A percentile compares a stretch with the other conserved stretches of the same genome.
Conservation (phyloP, 192 early-diverging fungal species). For the Pecoramyces ruminantium region DNA sequence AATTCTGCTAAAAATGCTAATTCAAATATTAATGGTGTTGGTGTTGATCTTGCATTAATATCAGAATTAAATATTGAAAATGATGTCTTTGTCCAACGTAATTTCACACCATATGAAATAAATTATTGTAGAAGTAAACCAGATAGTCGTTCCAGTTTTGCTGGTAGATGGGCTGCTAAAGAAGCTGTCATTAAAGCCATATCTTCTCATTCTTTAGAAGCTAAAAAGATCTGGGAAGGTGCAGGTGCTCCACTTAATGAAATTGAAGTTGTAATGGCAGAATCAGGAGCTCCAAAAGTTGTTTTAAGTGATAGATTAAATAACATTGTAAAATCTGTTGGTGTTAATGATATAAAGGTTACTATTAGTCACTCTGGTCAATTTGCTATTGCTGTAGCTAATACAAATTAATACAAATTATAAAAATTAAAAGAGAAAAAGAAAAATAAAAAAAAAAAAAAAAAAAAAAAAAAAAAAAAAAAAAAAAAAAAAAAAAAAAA, state of each 20-base stretch:
- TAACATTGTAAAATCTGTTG: constrained; percentile 44
- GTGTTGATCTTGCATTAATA: constrained; percentile 79
- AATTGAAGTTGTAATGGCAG: constrained; percentile 59
- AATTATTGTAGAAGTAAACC: constrained; percentile 55
- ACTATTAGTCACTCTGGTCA: constrained; percentile 85
- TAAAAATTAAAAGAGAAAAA: too few species aligned
- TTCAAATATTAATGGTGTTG: constrained; percentile 27
- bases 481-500: too few species aligned
- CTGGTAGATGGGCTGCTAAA: constrained; percentile 91
- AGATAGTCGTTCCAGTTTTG: constrained; percentile 63
- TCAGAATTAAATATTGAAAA: constrained; percentile 67
- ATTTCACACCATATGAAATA: constrained; percentile 67
- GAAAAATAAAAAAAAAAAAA: too few species aligned
- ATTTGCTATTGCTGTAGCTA: constrained; percentile 78
- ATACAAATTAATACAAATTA: constrained; percentile 11
- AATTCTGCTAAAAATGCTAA: constrained; percentile 1
- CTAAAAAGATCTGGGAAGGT: constrained; percentile 46
- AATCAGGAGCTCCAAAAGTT: constrained; percentile 63
- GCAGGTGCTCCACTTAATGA: constrained; percentile 73
- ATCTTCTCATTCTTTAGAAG: constrained; percentile 6
- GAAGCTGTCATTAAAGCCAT: constrained; percentile 91
- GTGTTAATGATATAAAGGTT: constrained; percentile 60
- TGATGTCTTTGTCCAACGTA: constrained; percentile 72
- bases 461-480: too few species aligned
- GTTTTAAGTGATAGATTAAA: constrained; percentile 66